phyloP scores from a whole-genome alignment of 352 stramenopile species.

The Phytophthora nicotianae region DNA sequence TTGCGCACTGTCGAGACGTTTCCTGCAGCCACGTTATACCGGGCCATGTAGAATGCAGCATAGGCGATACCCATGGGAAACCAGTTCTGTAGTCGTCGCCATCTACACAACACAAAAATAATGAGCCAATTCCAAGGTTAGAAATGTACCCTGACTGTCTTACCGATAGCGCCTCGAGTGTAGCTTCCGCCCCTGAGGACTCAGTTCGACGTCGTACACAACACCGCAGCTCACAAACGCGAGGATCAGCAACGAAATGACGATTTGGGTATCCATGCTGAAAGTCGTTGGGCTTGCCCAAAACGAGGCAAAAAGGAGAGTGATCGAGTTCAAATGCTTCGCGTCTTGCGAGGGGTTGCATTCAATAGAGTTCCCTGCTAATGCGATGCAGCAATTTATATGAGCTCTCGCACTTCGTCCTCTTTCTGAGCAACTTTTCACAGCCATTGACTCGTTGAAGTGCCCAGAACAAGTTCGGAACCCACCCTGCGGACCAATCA shows the following conservation, averaged over 20 bases:
- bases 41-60: slow-evolving; percentile 80
- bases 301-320: slow-evolving; percentile 21
- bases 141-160: background rate
- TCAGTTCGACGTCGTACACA: slow-evolving; percentile 73
- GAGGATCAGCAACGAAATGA: slow-evolving; percentile 63
- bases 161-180: slow-evolving; percentile 66
- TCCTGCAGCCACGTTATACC: slow-evolving; percentile 74
- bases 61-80: slow-evolving; percentile 80
- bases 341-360: background rate
- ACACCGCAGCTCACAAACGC: slow-evolving; percentile 57
- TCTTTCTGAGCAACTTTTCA: slow-evolving; percentile 19
- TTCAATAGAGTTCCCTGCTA: background rate
- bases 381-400: slow-evolving; percentile 27
- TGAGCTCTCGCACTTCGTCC: slow-evolving; percentile 15
- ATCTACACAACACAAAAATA: slow-evolving; percentile 32
- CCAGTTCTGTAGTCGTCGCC: slow-evolving; percentile 74
- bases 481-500: slow-evolving; percentile 18
- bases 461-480: slow-evolving; percentile 21
- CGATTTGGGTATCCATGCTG: slow-evolving; percentile 36
- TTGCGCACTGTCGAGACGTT: slow-evolving; percentile 67
- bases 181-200: slow-evolving; percentile 49
- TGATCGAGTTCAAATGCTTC: slow-evolving; percentile 18
- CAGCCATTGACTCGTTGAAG: slow-evolving; percentile 15
- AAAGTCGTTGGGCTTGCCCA: slow-evolving; percentile 5
- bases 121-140: slow-evolving; percentile 1